Percentiles rank a stretch among this genome's conserved stretches.
Evolutionary conservation across 164 flowering plant species (phyloP).

Genomic region (Cinnamomum micranthum): DNA sequence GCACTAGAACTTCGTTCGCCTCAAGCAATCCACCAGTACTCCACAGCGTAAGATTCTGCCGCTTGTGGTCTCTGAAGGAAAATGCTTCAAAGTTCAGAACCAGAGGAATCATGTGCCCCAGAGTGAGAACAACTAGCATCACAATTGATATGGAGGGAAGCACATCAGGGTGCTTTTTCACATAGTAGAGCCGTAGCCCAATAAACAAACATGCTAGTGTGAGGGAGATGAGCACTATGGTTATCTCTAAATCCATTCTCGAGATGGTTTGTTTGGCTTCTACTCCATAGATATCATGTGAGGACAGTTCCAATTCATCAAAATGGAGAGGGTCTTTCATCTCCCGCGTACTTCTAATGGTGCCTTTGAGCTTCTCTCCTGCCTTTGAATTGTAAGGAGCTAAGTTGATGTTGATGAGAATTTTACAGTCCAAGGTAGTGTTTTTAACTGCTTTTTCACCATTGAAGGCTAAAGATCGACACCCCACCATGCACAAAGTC

Average conservation of each 20-base stretch:
- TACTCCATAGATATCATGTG: slow-evolving; percentile 10
- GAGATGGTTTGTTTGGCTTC: slow-evolving; percentile 25
- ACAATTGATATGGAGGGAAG: slow-evolving; percentile 48
- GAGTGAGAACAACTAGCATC: slow-evolving; percentile 53
- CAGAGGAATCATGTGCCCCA: slow-evolving; percentile 60
- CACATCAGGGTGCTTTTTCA: slow-evolving; percentile 42
- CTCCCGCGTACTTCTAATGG: slow-evolving; percentile 42
- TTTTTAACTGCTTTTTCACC: neutral
- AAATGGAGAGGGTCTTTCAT: slow-evolving; percentile 49
- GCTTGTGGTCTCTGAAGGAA: slow-evolving; percentile 20
- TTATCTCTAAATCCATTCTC: slow-evolving; percentile 61
- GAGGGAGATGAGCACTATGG: slow-evolving; percentile 49
- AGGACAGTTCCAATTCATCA: slow-evolving; percentile 27
- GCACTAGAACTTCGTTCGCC: slow-evolving; percentile 43
- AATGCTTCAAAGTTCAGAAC: slow-evolving; percentile 59
- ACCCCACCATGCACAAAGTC: slow-evolving; percentile 65
- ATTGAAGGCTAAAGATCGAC: slow-evolving; percentile 26
- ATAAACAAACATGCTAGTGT: slow-evolving; percentile 48
- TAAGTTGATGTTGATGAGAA: slow-evolving; percentile 44
- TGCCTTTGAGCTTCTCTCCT: slow-evolving; percentile 37
- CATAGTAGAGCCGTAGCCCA: slow-evolving; percentile 44
- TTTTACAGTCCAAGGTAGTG: slow-evolving; percentile 49
- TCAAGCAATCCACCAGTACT: slow-evolving; percentile 49
- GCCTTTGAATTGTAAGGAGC: slow-evolving; percentile 31
- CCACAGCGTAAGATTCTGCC: slow-evolving; percentile 16